Evolutionary conservation across 1,139 yeast species (phyloP).

Genomic region (Yamadazyma mexicana): DNA sequence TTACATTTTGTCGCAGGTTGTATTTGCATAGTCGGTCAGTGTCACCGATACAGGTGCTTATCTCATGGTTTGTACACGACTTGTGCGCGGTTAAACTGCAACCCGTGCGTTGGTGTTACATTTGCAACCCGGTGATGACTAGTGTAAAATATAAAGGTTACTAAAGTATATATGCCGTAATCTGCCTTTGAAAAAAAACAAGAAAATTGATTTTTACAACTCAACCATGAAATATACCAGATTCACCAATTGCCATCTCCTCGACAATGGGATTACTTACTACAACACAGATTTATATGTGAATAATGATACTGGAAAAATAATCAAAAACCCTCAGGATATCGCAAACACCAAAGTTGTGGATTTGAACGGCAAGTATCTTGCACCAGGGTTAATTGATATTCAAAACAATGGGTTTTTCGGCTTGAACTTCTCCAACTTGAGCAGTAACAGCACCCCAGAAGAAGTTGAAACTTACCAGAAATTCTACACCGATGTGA

Average conservation of each 20-base stretch:
- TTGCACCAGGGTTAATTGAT: slow-evolving; percentile 64
- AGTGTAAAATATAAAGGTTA: neutral
- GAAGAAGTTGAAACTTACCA: slow-evolving; percentile 33
- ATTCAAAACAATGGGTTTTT: slow-evolving; percentile 64
- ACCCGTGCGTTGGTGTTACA: slow-evolving; percentile 5
- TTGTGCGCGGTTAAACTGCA: slow-evolving; percentile 1
- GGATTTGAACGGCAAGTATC: slow-evolving; percentile 48
- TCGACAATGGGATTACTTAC: slow-evolving; percentile 49
- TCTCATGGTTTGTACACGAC: too few species aligned
- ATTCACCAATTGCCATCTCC: slow-evolving; percentile 53
- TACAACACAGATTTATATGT: slow-evolving; percentile 46
- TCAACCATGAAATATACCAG: slow-evolving; percentile 12
- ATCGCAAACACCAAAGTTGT: slow-evolving; percentile 26
- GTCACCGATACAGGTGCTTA: too few species aligned
- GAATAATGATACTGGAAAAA: slow-evolving; percentile 44
- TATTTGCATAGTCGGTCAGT: neutral
- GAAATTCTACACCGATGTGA: slow-evolving; percentile 41
- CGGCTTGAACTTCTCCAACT: slow-evolving; percentile 56
- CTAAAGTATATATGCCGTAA: neutral
- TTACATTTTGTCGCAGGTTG: slow-evolving; percentile 1
- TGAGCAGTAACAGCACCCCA: slow-evolving; percentile 33
- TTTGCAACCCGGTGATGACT: slow-evolving; percentile 6
- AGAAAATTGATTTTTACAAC: neutral
- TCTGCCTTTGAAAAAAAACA: neutral
- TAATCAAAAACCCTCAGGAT: slow-evolving; percentile 25